These are phyloP conservation scores for Chlamydomonas sphaeroides DNA, from an alignment of 139 green algal species.

Conservation along the genomic window DNA sequence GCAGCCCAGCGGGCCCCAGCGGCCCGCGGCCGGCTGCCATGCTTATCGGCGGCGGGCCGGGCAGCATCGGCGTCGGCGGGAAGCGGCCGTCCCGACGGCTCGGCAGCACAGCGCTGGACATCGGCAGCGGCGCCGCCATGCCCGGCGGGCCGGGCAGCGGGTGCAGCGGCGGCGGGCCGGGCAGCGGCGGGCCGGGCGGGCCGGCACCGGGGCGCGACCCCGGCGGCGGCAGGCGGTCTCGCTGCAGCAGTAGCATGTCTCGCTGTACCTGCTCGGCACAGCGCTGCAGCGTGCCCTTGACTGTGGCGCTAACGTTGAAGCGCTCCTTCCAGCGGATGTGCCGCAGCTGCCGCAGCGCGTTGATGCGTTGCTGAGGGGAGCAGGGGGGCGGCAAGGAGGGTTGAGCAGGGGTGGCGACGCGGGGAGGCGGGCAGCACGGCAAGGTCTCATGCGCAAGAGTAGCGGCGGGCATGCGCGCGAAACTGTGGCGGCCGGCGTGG, in stretches of 20 bases:
- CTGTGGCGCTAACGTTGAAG: slow-evolving; percentile 38
- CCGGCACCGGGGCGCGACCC: too few species aligned
- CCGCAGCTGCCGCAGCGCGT: background rate
- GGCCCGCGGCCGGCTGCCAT: background rate
- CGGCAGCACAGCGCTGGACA: too few species aligned
- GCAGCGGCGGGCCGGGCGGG: too few species aligned
- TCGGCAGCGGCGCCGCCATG: background rate
- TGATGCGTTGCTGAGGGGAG: slow-evolving; percentile 16
- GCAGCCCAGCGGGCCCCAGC: background rate
- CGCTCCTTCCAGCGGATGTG: slow-evolving; percentile 37
- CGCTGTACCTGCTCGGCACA: slow-evolving; percentile 28
- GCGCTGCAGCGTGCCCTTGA: slow-evolving; percentile 15
- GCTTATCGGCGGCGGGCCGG: background rate
- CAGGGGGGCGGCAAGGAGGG: too few species aligned
- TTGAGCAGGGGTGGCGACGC: too few species aligned
- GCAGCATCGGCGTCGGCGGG: background rate
- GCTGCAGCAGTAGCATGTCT: slow-evolving; percentile 1
- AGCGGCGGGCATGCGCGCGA: too few species aligned
- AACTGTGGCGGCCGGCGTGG: too few species aligned
- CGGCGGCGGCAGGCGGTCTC: too few species aligned
- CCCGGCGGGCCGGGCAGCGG: background rate
- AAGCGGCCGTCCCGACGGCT: too few species aligned
- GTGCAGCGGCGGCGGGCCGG: too few species aligned
- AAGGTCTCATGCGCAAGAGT: too few species aligned
- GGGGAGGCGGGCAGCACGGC: too few species aligned